phyloP scores from a whole-genome alignment of 2,329 filamentous ascomycete genomes.

The Dothidotthia symphoricarpi region DNA sequence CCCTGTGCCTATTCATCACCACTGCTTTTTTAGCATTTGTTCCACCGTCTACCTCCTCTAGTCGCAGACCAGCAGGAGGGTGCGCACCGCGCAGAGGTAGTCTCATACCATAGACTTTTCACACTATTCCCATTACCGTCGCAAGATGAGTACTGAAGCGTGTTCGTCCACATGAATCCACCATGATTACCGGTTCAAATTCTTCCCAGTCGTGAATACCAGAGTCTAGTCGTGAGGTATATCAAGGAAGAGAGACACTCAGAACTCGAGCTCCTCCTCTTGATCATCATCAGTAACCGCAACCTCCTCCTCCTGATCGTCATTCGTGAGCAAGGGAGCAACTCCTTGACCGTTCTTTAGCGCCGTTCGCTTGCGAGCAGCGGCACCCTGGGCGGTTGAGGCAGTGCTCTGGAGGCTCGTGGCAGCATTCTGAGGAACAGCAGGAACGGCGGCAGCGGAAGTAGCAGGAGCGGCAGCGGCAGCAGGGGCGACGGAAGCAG shows the following conservation, averaged over 20 bases:
- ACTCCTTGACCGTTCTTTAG: no score
- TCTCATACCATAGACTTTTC: no score
- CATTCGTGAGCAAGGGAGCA: slow-evolving; percentile 27
- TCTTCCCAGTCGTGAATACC: no score
- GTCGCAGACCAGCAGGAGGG: slow-evolving; percentile 11
- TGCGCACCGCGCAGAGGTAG: no score
- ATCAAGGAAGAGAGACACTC: no score
- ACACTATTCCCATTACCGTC: no score
- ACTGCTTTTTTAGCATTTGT: no score
- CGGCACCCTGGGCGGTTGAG: slow-evolving; percentile 5
- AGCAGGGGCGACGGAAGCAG: slow-evolving; percentile 3
- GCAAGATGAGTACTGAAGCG: no score
- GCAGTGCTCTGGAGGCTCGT: slow-evolving; percentile 1
- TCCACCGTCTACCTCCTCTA: background rate
- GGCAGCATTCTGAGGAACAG: slow-evolving; percentile 1
- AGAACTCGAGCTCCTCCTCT: slow-evolving; percentile 9
- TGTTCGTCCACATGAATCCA: no score
- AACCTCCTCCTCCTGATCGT: slow-evolving; percentile 39
- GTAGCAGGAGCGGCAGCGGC: slow-evolving; percentile 7
- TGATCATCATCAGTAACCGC: slow-evolving; percentile 22
- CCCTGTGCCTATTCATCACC: no score
- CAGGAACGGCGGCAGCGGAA: slow-evolving; percentile 3
- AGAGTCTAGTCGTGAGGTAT: no score
- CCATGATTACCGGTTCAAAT: no score
- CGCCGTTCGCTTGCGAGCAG: slow-evolving; percentile 20